These are phyloP conservation scores for Zygoascus sp. DNA, from an alignment of 1,139 yeast genomes.

Conservation along the genomic window DNA sequence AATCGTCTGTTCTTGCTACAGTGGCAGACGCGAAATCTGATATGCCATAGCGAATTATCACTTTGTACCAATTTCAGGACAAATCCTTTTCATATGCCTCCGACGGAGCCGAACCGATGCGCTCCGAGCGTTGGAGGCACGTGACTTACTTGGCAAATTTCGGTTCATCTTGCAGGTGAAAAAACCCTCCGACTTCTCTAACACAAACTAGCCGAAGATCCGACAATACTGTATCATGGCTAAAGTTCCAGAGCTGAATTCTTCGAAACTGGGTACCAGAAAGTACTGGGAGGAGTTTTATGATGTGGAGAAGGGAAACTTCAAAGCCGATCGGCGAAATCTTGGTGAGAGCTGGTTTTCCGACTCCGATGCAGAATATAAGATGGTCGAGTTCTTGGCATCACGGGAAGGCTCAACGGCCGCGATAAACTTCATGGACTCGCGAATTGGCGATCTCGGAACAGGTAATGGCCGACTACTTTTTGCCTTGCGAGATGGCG, in stretches of 20 bases:
- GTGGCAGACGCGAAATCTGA: too few relatives aligned
- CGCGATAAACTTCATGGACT: constrained; percentile 21
- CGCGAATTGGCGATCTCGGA: constrained; percentile 71
- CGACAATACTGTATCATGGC: neutral
- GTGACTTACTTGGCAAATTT: too few relatives aligned
- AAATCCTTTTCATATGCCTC: too few relatives aligned
- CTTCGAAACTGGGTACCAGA: constrained; percentile 27
- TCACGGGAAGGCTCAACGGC: constrained; percentile 19
- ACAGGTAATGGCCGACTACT: constrained; percentile 93
- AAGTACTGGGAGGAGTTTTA: constrained; percentile 80
- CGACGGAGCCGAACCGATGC: too few relatives aligned
- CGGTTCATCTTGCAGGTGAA: too few relatives aligned
- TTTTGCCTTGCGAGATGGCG: constrained; percentile 63
- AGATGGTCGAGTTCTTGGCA: constrained; percentile 64
- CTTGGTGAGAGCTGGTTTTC: constrained; percentile 97
- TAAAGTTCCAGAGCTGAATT: constrained; percentile 20
- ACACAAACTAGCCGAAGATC: neutral
- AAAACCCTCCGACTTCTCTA: neutral
- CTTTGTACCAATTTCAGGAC: too few relatives aligned
- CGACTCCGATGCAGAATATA: constrained; percentile 84
- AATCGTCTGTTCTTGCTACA: too few relatives aligned
- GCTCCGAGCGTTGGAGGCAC: too few relatives aligned
- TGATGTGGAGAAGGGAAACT: constrained; percentile 64
- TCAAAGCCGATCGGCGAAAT: constrained; percentile 66
- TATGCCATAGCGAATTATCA: too few relatives aligned